Evolutionary conservation across 306 rosid species (phyloP), one percentile per base, ranked within the genome.

Genomic region (Prunus mume): DNA sequence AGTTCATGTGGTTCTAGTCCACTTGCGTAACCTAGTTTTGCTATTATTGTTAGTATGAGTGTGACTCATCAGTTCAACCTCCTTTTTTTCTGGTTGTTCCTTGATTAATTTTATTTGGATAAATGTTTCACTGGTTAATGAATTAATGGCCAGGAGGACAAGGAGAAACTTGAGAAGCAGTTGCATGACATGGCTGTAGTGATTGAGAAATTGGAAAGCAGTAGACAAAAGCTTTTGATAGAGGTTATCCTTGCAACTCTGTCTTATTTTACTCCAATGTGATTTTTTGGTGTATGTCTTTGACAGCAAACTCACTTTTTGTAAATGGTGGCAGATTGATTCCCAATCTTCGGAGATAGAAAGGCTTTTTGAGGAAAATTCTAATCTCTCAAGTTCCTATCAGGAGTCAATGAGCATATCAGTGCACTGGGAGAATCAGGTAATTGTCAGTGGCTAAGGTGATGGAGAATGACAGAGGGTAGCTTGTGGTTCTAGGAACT

Each of bases 111-210:
- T 58, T 82, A 43, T 76, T 47, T 65, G 56, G 30, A 78, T 71
- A 41, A 22, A 6, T 55, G 54, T 30, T 43, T 52, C 32, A 55
- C 38, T 41, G 30, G 49, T 43, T 66, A 47, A 67, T 77, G 72
- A 38, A 61, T 45, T 62, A 30, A 68, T 15, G 68, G 20, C 65
- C 86, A 90, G 98, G 98, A 90, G 73, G 97, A 95, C 80, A 95
- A 79, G 82, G 90, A 85, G 65, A 92, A 87, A 87, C 90, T 92
- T 80, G 97, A 95, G 89, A 82, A 87, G 85, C 93, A 84, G 85
- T 81, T 92, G 84, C 98, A 92, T 84, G 96, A 95, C 83, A 88
- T 95, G 97, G 98, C 98, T 24, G 84, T 95, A 58, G 97, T 80
- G 61, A 84, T 95, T 49, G 97, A 95, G 82, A 90, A 90, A 85